Conservation (phyloP, 2,329 filamentous ascomycete species). For the Alternaria ventricosa region DNA sequence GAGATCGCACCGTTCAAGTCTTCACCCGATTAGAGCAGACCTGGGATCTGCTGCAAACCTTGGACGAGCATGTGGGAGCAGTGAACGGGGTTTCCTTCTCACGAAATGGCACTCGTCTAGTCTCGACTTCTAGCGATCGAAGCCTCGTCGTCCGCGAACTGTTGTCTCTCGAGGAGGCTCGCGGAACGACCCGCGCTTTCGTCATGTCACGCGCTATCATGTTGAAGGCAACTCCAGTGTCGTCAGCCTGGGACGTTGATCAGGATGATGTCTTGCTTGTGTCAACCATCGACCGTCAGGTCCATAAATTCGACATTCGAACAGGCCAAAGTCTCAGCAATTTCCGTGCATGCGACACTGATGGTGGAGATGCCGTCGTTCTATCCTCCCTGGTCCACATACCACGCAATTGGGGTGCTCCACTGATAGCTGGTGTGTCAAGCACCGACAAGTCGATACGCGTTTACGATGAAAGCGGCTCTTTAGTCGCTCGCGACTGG, state of each 20-base stretch:
- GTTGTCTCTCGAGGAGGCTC: conserved; percentile 69
- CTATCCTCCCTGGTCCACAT: conserved; percentile 76
- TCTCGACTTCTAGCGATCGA: conserved; percentile 85
- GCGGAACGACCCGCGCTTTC: conserved; percentile 71
- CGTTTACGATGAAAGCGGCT: conserved; percentile 82
- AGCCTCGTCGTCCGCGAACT: conserved; percentile 84
- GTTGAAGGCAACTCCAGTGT: conserved; percentile 84
- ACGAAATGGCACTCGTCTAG: conserved; percentile 70
- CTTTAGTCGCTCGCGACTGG: conserved; percentile 86
- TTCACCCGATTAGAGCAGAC: conserved; percentile 67
- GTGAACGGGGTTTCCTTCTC: conserved; percentile 81
- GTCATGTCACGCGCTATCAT: conserved; percentile 78
- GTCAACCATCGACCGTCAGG: conserved; percentile 67
- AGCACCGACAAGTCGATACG: conserved; percentile 95
- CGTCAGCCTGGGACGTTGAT: conserved; percentile 75
- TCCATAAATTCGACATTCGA: conserved; percentile 66
- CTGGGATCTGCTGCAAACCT: conserved; percentile 85
- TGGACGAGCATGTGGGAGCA: conserved; percentile 88
- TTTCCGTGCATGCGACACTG: conserved; percentile 85
- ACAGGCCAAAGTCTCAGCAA: conserved; percentile 72
- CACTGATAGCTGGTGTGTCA: conserved; percentile 83
- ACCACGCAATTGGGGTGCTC: conserved; percentile 63
- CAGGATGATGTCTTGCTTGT: conserved; percentile 62
- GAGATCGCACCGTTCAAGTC: conserved; percentile 93
- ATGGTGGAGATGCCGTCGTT: conserved; percentile 80